A percentile compares a stretch with the other conserved stretches of the same genome.
These are phyloP conservation scores for Mortierella sp. DNA, from an alignment of 371 early-diverging fungal genomes.

Conservation along the genomic window DNA sequence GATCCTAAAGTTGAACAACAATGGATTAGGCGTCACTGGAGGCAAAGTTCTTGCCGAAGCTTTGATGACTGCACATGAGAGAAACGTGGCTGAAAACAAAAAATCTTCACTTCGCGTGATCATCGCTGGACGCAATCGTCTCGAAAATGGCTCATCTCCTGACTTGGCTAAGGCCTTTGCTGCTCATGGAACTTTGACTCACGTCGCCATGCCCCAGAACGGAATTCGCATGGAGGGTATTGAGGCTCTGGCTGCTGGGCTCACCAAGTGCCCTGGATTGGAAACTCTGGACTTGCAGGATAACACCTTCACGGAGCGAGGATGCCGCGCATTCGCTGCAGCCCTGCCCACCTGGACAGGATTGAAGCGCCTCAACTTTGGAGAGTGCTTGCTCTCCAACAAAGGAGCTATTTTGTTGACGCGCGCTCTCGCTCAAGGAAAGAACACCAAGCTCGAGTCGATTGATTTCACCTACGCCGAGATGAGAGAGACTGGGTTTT, in stretches of 20 bases:
- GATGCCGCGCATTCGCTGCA: conserved; percentile 84
- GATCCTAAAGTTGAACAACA: conserved; percentile 93
- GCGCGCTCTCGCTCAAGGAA: conserved; percentile 69
- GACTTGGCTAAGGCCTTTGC: conserved; percentile 87
- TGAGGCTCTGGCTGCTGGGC: conserved; percentile 74
- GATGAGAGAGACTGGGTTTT: conserved; percentile 81
- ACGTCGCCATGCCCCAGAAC: conserved; percentile 96
- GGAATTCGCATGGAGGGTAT: conserved; percentile 97
- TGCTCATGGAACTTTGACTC: conserved; percentile 79
- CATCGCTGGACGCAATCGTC: conserved; percentile 93
- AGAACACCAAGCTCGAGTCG: conserved; percentile 70
- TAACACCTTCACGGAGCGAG: conserved; percentile 93
- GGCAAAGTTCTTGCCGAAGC: conserved; percentile 91
- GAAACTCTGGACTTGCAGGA: conserved; percentile 94
- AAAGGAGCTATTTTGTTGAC: conserved; percentile 78
- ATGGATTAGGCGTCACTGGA: conserved; percentile 93
- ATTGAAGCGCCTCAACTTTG: conserved; percentile 84
- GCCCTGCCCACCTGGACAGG: conserved; percentile 85
- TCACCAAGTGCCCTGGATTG: conserved; percentile 77
- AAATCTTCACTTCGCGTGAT: conserved; percentile 81
- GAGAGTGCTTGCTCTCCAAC: conserved; percentile 91
- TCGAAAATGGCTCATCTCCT: conserved; percentile 87
- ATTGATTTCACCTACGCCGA: conserved; percentile 91
- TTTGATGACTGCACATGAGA: conserved; percentile 79
- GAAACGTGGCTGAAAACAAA: conserved; percentile 71